Percentiles rank a stretch among this genome's conserved stretches.
Conservation (phyloP, 768 basidiomycete species). For the Tricholoma matsutake region DNA sequence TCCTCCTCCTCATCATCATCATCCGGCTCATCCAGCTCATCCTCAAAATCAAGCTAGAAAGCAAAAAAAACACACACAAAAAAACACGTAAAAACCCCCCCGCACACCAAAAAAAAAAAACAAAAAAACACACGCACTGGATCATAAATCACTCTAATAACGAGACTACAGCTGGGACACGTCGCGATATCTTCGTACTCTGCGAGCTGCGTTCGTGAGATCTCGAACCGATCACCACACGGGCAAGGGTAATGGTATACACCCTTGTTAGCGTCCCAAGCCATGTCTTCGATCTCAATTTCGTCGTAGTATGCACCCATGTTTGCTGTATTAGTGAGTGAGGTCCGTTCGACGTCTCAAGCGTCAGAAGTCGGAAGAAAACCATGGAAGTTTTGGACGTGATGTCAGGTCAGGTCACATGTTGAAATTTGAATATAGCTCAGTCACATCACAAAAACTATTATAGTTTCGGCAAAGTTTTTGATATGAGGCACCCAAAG, state of each 20-base stretch:
- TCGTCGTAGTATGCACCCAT: constrained; percentile 96
- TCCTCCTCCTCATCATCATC: constrained; percentile 49
- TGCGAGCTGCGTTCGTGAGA: constrained; percentile 77
- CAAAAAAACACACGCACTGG: constrained; percentile 58
- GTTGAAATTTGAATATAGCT: too few relatives aligned
- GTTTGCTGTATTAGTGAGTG: too few relatives aligned
- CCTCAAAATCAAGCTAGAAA: constrained; percentile 77
- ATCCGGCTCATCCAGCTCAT: constrained; percentile 65
- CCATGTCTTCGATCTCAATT: constrained; percentile 96
- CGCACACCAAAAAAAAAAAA: neutral
- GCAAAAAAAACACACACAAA: constrained; percentile 6
- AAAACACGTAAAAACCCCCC: too few relatives aligned
- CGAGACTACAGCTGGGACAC: constrained; percentile 93
- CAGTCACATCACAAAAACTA: too few relatives aligned
- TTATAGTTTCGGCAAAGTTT: too few relatives aligned
- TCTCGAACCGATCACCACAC: constrained; percentile 97
- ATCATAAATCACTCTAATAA: constrained; percentile 92
- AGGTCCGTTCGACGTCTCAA: too few relatives aligned
- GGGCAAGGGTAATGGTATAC: constrained; percentile 98
- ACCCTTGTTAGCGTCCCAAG: constrained; percentile 75
- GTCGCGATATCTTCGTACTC: constrained; percentile 92
- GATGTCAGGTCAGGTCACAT: too few relatives aligned
- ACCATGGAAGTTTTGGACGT: too few relatives aligned
- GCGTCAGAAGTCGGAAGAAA: too few relatives aligned
- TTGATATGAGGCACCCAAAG: neutral